These are phyloP conservation scores for Suhomyces emberorum DNA, from an alignment of 805 yeast species.

Conservation along the genomic window DNA sequence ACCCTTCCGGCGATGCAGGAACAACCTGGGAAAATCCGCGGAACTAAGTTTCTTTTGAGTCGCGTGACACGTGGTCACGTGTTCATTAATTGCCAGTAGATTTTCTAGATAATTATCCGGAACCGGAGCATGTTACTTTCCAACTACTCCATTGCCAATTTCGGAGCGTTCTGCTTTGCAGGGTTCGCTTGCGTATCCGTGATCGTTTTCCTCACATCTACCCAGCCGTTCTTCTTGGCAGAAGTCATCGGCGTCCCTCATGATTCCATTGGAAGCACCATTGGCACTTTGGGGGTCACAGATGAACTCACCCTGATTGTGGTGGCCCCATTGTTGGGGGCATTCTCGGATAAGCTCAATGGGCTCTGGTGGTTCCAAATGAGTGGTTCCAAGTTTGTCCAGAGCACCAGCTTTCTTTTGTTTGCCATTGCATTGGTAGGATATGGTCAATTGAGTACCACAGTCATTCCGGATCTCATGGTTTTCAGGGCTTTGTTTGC, in stretches of 20 bases:
- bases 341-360: slow-evolving; percentile 53
- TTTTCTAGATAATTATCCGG: background rate
- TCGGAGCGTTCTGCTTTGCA: slow-evolving; percentile 32
- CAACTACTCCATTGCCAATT: slow-evolving; percentile 18
- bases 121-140: background rate
- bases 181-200: slow-evolving; percentile 38
- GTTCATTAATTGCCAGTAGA: too few relatives aligned
- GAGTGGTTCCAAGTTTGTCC: slow-evolving; percentile 54
- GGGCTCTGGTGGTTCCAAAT: slow-evolving; percentile 11
- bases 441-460: slow-evolving; percentile 38
- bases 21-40: too few relatives aligned
- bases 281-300: slow-evolving; percentile 42
- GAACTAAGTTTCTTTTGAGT: too few relatives aligned
- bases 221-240: slow-evolving; percentile 39
- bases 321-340: slow-evolving; percentile 61
- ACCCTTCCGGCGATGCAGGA: too few relatives aligned
- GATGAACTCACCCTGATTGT: slow-evolving; percentile 58
- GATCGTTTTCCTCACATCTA: slow-evolving; percentile 37
- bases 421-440: slow-evolving; percentile 47
- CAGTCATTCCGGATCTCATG: slow-evolving; percentile 47
- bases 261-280: slow-evolving; percentile 28
- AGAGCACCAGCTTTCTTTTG: slow-evolving; percentile 45
- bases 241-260: slow-evolving; percentile 27
- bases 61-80: background rate
- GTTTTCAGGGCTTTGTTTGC: slow-evolving; percentile 57